Conservation (phyloP, 495 filamentous ascomycete species). For the Podospora sp. region DNA sequence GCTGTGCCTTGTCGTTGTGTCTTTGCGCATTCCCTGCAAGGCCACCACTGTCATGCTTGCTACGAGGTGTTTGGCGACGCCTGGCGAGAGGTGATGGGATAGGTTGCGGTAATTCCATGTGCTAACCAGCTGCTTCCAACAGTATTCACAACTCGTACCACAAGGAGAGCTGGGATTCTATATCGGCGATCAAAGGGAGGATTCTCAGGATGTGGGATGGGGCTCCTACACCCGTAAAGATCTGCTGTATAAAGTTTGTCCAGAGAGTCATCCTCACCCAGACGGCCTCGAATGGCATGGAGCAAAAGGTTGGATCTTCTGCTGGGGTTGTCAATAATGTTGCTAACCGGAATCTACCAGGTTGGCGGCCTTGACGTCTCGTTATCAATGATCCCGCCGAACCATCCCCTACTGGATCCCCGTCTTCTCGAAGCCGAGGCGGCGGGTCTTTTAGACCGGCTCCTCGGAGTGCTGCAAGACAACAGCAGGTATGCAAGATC, state of each 20-base stretch:
- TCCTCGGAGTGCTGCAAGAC: conserved; percentile 85
- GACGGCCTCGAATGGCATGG: conserved; percentile 77
- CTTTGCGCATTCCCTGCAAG: not conserved
- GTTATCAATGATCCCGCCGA: conserved; percentile 77
- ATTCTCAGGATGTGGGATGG: conserved; percentile 88
- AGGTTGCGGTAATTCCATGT: not conserved
- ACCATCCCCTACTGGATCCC: conserved; percentile 75
- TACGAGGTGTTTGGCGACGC: not conserved
- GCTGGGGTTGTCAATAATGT: conserved; percentile 16
- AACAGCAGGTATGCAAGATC: conserved; percentile 63
- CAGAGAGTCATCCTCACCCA: conserved; percentile 92
- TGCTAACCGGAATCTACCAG: conserved; percentile 50
- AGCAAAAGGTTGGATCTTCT: conserved; percentile 69
- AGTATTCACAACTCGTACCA: conserved; percentile 86
- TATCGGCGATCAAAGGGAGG: conserved; percentile 83
- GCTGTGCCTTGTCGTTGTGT: conserved; percentile 8
- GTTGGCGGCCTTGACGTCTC: conserved; percentile 87
- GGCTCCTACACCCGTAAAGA: conserved; percentile 71
- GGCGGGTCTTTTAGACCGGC: conserved; percentile 82
- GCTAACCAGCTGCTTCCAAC: conserved; percentile 26
- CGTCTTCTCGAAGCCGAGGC: conserved; percentile 87
- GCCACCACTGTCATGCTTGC: not conserved
- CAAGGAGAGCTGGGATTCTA: conserved; percentile 78
- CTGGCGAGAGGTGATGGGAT: conserved; percentile 9
- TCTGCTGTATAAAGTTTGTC: conserved; percentile 96